A percentile compares a stretch with the other conserved stretches of the same genome.
Evolutionary conservation across 2,329 filamentous ascomycete genomes (phyloP).

Genomic region (Mycosphaerella sp.): DNA sequence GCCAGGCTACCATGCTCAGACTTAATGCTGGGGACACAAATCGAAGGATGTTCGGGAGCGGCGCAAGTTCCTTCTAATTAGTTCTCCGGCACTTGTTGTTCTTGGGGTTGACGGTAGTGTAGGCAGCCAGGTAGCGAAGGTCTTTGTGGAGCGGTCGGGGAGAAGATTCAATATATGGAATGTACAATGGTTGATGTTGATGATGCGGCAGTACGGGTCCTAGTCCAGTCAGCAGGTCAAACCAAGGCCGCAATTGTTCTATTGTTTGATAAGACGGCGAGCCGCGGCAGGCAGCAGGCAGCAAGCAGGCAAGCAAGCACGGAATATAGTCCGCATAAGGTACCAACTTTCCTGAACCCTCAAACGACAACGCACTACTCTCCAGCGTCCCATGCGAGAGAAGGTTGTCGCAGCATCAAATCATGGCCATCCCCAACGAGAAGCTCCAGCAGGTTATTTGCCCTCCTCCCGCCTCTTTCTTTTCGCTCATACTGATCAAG

Average conservation of each 20-base stretch:
- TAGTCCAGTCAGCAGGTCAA: not conserved
- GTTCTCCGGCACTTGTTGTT: not conserved
- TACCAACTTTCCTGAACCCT: not conserved
- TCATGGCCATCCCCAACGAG: constrained; percentile 90
- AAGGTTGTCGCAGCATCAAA: constrained; percentile 35
- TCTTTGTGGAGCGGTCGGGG: not conserved
- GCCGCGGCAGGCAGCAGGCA: too few species aligned
- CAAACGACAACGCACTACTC: not conserved
- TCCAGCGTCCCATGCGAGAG: not conserved
- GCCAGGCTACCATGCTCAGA: constrained; percentile 35
- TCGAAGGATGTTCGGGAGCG: not conserved
- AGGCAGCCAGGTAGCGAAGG: not conserved
- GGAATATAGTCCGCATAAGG: too few species aligned
- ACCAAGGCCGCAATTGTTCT: not conserved
- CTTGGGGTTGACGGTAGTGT: not conserved
- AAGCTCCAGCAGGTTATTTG: constrained; percentile 75
- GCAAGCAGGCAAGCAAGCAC: too few species aligned
- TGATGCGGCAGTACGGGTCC: not conserved
- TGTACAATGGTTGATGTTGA: not conserved
- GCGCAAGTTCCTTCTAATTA: not conserved
- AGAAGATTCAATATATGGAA: not conserved
- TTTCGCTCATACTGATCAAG: constrained; percentile 8
- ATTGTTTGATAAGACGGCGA: too few species aligned
- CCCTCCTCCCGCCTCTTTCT: not conserved
- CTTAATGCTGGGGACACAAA: not conserved